A percentile compares a stretch with the other conserved stretches of the same genome.
phyloP scores from a whole-genome alignment of 768 basidiomycete species.

The Tricholomella constricta region DNA sequence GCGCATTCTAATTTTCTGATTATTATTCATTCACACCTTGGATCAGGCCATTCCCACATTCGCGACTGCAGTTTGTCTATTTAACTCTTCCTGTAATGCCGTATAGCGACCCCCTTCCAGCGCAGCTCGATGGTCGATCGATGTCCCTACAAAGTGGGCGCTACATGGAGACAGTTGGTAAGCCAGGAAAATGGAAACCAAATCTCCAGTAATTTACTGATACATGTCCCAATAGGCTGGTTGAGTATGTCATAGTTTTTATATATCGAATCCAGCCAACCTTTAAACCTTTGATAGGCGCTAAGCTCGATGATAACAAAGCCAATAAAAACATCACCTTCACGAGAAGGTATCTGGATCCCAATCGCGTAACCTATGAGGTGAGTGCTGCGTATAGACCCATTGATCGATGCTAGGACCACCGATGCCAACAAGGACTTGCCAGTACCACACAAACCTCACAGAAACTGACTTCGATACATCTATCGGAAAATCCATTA shows the following conservation, averaged over 20 bases:
- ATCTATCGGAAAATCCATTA: constrained; percentile 49
- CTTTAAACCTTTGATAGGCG: constrained; percentile 41
- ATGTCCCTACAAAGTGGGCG: constrained; percentile 83
- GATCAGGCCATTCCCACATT: constrained; percentile 69
- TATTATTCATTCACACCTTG: background rate
- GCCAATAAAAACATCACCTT: constrained; percentile 53
- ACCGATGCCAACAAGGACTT: constrained; percentile 8
- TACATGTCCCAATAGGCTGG: constrained; percentile 45
- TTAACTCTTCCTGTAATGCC: background rate
- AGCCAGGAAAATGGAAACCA: constrained; percentile 13
- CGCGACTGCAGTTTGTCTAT: constrained; percentile 67
- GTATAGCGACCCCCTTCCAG: constrained; percentile 25
- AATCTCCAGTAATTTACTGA: background rate
- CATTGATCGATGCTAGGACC: background rate
- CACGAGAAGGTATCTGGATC: constrained; percentile 74
- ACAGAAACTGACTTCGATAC: constrained; percentile 67
- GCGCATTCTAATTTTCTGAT: background rate
- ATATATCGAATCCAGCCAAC: background rate
- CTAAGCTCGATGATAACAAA: constrained; percentile 37
- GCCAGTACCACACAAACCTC: constrained; percentile 64
- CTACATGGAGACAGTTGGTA: constrained; percentile 92
- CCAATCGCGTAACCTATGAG: constrained; percentile 77
- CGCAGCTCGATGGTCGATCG: constrained; percentile 68
- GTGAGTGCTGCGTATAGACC: constrained; percentile 30
- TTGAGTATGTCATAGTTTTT: constrained; percentile 48